Conservation (phyloP, 1,139 yeast species). For the Suhomyces taliae region DNA sequence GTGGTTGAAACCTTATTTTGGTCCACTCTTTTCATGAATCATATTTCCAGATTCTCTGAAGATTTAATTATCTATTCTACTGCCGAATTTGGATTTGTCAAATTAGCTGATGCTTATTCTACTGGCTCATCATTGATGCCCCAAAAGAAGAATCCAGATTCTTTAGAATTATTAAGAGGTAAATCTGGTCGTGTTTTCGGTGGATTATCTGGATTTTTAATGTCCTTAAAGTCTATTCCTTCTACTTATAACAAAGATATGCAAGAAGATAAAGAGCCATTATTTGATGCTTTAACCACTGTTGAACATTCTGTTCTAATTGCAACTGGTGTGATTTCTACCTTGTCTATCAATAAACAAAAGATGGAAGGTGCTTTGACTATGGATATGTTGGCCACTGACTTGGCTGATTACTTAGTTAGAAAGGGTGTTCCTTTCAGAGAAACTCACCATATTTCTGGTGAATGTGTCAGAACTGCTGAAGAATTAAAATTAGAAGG, state of each 20-base stretch:
- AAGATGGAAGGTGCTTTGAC: constrained; percentile 87
- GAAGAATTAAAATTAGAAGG: constrained; percentile 77
- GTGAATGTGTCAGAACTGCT: constrained; percentile 91
- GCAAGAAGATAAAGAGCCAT: constrained; percentile 98
- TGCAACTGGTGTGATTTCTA: constrained; percentile 94
- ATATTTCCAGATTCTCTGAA: constrained; percentile 89
- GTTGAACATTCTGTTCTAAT: constrained; percentile 91
- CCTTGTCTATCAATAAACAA: constrained; percentile 67
- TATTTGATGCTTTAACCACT: constrained; percentile 86
- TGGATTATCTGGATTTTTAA: constrained; percentile 88
- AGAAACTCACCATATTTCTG: constrained; percentile 97
- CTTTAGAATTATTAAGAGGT: constrained; percentile 91
- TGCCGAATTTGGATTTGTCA: constrained; percentile 93
- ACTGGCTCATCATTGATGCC: constrained; percentile 99
- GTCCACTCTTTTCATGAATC: constrained; percentile 95
- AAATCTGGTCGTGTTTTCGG: constrained; percentile 98
- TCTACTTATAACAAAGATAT: constrained; percentile 97
- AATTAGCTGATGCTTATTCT: constrained; percentile 95
- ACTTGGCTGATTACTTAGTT: constrained; percentile 94
- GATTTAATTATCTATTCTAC: constrained; percentile 95
- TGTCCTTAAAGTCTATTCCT: constrained; percentile 94
- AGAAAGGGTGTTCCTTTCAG: constrained; percentile 98
- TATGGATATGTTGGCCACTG: constrained; percentile 99
- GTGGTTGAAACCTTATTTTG: constrained; percentile 96
- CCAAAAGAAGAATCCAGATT: constrained; percentile 97